phyloP scores from a whole-genome alignment of 106 monocot genomes.

The Dendrobium chrysotoxum region DNA sequence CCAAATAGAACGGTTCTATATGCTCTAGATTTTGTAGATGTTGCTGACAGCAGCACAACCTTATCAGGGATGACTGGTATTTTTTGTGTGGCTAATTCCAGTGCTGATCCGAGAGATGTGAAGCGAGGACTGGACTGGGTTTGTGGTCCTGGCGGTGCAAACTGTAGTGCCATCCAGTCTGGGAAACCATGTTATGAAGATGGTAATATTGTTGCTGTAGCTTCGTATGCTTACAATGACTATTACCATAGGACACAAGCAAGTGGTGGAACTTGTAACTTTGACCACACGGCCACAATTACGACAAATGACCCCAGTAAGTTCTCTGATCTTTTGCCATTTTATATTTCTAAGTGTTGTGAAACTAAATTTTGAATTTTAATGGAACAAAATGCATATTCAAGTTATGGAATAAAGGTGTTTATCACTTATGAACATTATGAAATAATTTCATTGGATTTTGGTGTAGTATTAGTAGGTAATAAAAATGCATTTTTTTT shows the following conservation, averaged over 20 bases:
- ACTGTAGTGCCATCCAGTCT: conserved; percentile 75
- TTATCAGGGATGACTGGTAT: conserved; percentile 30
- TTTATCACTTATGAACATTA: not conserved
- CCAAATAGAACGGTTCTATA: conserved; percentile 61
- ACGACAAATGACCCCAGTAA: conserved; percentile 61
- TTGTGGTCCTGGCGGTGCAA: conserved; percentile 73
- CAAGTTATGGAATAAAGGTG: not conserved
- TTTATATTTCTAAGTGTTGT: not conserved
- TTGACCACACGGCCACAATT: conserved; percentile 50
- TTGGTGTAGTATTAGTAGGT: not conserved
- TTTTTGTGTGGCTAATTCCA: conserved; percentile 78
- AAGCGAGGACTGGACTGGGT: conserved; percentile 87
- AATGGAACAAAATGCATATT: not conserved
- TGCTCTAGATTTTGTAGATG: conserved; percentile 32
- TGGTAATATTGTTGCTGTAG: conserved; percentile 29
- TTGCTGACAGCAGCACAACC: conserved; percentile 4
- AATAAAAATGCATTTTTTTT: no score
- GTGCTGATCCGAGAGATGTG: conserved; percentile 36
- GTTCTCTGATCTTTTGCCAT: conserved; percentile 8
- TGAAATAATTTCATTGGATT: not conserved
- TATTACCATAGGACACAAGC: conserved; percentile 62
- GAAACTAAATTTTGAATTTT: not conserved
- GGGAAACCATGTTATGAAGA: conserved; percentile 72
- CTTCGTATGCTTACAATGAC: conserved; percentile 71
- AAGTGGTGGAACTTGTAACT: conserved; percentile 70